Base-by-base conservation (phyloP, 2,329 filamentous ascomycete genomes). In the Scleromitrula shiraiana region DNA sequence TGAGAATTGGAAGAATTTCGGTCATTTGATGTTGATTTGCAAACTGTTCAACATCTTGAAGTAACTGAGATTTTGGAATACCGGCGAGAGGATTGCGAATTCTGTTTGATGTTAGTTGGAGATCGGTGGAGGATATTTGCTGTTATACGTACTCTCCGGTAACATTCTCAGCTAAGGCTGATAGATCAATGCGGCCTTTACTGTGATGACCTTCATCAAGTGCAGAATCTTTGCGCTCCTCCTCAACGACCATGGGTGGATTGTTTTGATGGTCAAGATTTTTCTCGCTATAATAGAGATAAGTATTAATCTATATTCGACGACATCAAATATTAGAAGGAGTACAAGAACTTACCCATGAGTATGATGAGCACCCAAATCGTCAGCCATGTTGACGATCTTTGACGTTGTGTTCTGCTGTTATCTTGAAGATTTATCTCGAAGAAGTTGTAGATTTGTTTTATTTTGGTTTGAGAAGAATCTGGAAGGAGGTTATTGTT, bases 1-100 rank as follows among this genome's bases (percentile, higher is more conserved):
- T 72, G 46, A 89, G 70, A 15, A 83, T 62, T 2, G 69, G 66
- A 4, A 78, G 65, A 52, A 82, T 71, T 41, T 83, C 76, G 2
- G 68, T 65, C 26, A 90, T 70, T 19, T 72, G 72, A 56, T 84
- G 77, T 32, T 74, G 67, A 9, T 68, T 67, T 29, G 80, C 82
- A 57, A 85, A 87, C 14, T 68, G 68, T 47, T 78, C 71, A 33
- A 81, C 81, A 47, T 80, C 68, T 39, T 61, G 59, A 42, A 80
- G 65, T 7, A 81, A 70, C 56, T 67, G 64, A 41, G 67, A 71
- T 49, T 62, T 70, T 4, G 77, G 69, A 48, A 80, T 70, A 27
- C 77, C 77, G 23, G 73, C 67, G 12, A 84, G 67, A 17, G 76
- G 76, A 54, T 80, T 80, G 43, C 69, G 67, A 58, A 78, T 73